Percentiles rank a stretch among this genome's conserved stretches.
These are phyloP conservation scores for Phoenix dactylifera DNA, from an alignment of 176 grass and related monocot genomes.

Conservation along the genomic window DNA sequence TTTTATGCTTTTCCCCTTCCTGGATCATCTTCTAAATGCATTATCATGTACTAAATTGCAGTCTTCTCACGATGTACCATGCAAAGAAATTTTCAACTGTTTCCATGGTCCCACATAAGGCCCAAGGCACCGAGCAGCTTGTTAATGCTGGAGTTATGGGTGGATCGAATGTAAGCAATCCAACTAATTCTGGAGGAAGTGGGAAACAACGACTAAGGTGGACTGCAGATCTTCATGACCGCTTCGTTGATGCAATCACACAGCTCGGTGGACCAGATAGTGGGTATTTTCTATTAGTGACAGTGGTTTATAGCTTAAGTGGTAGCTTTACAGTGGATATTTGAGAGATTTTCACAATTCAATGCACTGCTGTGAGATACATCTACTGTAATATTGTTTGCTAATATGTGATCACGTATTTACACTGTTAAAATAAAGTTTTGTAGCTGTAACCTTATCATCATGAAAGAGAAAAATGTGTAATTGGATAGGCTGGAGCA, in stretches of 20 bases:
- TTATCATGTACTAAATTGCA: constrained; percentile 25
- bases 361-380: too few relatives aligned
- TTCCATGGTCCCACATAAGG: constrained; percentile 54
- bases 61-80: constrained; percentile 62
- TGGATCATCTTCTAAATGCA: too few relatives aligned
- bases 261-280: constrained; percentile 98
- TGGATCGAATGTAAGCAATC: constrained; percentile 46
- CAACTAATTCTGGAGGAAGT: constrained; percentile 43
- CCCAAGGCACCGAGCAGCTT: constrained; percentile 51
- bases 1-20: too few relatives aligned
- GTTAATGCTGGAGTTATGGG: constrained; percentile 45
- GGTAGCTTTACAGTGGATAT: too few relatives aligned
- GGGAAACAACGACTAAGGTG: constrained; percentile 81
- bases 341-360: too few relatives aligned
- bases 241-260: constrained; percentile 91
- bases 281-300: constrained; percentile 60
- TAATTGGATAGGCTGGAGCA: too few relatives aligned
- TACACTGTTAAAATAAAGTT: too few relatives aligned
- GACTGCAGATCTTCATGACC: constrained; percentile 93
- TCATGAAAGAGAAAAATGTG: too few relatives aligned
- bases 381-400: too few relatives aligned
- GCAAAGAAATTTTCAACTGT: constrained; percentile 53
- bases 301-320: constrained; percentile 13
- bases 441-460: too few relatives aligned
- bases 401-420: too few relatives aligned